Conservation (phyloP, 2,329 filamentous ascomycete species). For the Exophiala xenobiotica region DNA sequence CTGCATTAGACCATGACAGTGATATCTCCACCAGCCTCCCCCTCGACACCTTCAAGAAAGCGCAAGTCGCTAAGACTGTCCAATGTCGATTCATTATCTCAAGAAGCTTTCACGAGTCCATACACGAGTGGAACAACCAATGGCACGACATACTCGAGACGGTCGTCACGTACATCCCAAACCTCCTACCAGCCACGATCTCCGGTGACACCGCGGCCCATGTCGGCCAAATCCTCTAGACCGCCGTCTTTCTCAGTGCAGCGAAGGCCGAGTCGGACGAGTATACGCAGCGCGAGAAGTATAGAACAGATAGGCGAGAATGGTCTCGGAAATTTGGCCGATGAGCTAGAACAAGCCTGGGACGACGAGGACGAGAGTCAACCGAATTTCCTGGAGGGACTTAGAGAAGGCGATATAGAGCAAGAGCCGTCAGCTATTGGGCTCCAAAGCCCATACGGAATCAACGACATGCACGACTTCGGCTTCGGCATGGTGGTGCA, state of each 20-base stretch:
- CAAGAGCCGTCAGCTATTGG: slow-evolving; percentile 14
- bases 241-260: slow-evolving; percentile 25
- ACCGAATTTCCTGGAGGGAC: slow-evolving; percentile 34
- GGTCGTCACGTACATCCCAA: slow-evolving; percentile 30
- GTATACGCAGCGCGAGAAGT: slow-evolving; percentile 36
- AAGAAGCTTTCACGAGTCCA: slow-evolving; percentile 23
- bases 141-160: slow-evolving; percentile 26
- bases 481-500: slow-evolving; percentile 23
- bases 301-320: slow-evolving; percentile 36
- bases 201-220: slow-evolving; percentile 39
- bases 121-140: slow-evolving; percentile 27
- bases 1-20: slow-evolving; percentile 22
- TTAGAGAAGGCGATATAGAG: slow-evolving; percentile 36
- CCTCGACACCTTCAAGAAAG: slow-evolving; percentile 26
- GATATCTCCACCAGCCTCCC: slow-evolving; percentile 25
- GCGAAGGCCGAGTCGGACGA: slow-evolving; percentile 27
- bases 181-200: slow-evolving; percentile 34
- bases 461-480: slow-evolving; percentile 28
- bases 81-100: slow-evolving; percentile 13
- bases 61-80: slow-evolving; percentile 27
- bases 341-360: slow-evolving; percentile 63
- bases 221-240: slow-evolving; percentile 36
- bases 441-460: slow-evolving; percentile 20
- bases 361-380: slow-evolving; percentile 53
- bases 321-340: slow-evolving; percentile 61